Percentiles rank a stretch among this genome's conserved stretches.
These are phyloP conservation scores for Sporothrix schenckii DNA, from an alignment of 2,329 filamentous ascomycete species.

Conservation along the genomic window DNA sequence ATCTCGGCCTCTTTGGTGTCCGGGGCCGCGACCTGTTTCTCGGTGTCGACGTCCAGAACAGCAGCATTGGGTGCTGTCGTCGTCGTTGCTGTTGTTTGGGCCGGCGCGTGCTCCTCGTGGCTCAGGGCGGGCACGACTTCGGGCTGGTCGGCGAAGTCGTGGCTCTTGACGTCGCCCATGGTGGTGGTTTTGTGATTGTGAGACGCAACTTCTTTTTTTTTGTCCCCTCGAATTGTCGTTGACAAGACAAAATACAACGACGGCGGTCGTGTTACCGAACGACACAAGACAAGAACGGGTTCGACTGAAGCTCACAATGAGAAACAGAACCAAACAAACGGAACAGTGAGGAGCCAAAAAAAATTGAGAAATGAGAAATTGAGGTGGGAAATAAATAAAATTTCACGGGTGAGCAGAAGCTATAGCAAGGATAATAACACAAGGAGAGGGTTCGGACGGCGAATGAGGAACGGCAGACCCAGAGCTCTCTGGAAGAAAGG, in stretches of 20 bases:
- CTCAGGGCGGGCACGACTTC: conserved; percentile 20
- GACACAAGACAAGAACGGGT: too few relatives aligned
- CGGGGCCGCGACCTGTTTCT: conserved; percentile 6
- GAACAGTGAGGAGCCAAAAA: background rate
- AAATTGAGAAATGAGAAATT: background rate
- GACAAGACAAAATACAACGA: too few relatives aligned
- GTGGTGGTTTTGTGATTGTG: background rate
- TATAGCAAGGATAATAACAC: background rate
- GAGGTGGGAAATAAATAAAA: background rate
- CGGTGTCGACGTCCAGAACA: background rate
- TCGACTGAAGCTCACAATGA: background rate
- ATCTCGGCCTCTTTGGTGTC: conserved; percentile 7
- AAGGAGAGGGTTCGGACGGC: background rate
- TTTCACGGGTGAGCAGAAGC: background rate
- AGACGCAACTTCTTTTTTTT: background rate
- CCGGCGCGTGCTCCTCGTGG: conserved; percentile 6
- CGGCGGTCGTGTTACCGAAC: too few relatives aligned
- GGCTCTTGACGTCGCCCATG: background rate
- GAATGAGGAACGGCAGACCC: background rate
- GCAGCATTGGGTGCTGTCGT: background rate
- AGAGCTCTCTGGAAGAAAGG: conserved; percentile 8
- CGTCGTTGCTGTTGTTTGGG: background rate
- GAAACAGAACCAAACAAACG: background rate
- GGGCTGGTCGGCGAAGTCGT: background rate
- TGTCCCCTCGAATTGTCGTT: background rate